A percentile compares a stretch with the other conserved stretches of the same genome.
Conservation (phyloP, 164 flowering plant genomes). For the Berberis thunbergii region DNA sequence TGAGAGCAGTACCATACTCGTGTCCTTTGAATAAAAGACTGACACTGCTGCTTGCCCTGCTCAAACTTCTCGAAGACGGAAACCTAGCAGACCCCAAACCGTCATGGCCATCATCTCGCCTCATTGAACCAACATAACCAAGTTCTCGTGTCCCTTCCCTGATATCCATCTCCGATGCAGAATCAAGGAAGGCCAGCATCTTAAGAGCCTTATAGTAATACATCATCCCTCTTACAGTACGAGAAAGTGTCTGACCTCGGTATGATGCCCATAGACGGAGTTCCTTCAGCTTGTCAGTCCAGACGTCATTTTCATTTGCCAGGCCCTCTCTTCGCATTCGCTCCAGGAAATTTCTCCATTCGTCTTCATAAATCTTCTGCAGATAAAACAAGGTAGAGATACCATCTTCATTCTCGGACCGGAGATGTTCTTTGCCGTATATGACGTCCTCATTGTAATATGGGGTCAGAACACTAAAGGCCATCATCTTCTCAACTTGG, state of each 20-base stretch:
- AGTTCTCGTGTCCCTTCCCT: constrained; percentile 49
- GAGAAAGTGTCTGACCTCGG: constrained; percentile 91
- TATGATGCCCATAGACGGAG: constrained; percentile 92
- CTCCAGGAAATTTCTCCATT: constrained; percentile 82
- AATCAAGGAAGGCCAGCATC: constrained; percentile 84
- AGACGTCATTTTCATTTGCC: constrained; percentile 58
- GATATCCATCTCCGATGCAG: constrained; percentile 86
- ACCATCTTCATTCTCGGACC: constrained; percentile 85
- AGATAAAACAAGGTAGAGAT: constrained; percentile 78
- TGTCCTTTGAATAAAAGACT: constrained; percentile 58
- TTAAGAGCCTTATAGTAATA: constrained; percentile 83
- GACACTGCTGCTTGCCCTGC: constrained; percentile 42
- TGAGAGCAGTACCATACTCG: constrained; percentile 64
- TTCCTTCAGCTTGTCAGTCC: constrained; percentile 50
- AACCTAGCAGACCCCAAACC: constrained; percentile 19
- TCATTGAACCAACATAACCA: constrained; percentile 37
- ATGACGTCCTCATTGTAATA: constrained; percentile 86
- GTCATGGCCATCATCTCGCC: constrained; percentile 18
- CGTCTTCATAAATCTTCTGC: constrained; percentile 86
- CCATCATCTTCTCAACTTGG: constrained; percentile 81
- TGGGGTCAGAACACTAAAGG: constrained; percentile 90
- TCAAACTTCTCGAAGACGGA: constrained; percentile 26
- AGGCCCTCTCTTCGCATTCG: constrained; percentile 74
- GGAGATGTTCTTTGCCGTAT: constrained; percentile 45
- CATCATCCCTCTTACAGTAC: constrained; percentile 99